Evolutionary conservation across 331 rosid genomes (phyloP), one percentile per base, ranked within the genome.

Genomic region (Quercus lobata): DNA sequence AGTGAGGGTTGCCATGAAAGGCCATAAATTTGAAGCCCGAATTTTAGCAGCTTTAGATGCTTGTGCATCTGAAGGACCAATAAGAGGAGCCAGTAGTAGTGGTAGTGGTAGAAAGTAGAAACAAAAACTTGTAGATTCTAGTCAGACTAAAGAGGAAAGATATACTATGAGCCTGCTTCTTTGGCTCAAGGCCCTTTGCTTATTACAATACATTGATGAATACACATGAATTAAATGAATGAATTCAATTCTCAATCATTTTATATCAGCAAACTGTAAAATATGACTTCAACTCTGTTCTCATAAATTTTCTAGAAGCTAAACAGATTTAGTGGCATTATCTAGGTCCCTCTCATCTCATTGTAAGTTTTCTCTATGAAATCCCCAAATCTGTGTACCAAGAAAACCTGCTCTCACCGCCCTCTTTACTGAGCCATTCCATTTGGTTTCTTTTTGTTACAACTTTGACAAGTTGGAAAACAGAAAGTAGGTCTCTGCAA

Each of bases 11-110:
- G 62, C 57, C 54, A 41, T 83, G 15, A 83, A 79, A 68, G 83
- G 83, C 29, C 80, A 79, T 57, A 79, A 83, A 83, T 58, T 83
- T 69, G 86, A 78, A 62, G 17, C 37, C 29, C 53, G 21, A 57
- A 74, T 83, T 52, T 24, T 78, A 27, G 80, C 63, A 27, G 83
- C 60, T n/a, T 17, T 78, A 24, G 83, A 78, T 73, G 76, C 72
- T 73, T 78, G 66, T 69, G 74, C 69, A 12, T 61, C 76, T 27
- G 81, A 75, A 24, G 75, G 80, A 16, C 70, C 80, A 15, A 79
- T 58, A 32, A 46, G 37, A 24, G 80, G 80, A 27, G 58, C 71
- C 35, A 69, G 80, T 53, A 53, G 76, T 22, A 55, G 75, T 34
- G 3, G 82, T 5, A 37, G 82, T 14, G 4, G 68, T 68, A 78